Evolutionary conservation across 1,284 basidiomycete genomes (phyloP).

Genomic region (Pseudozyma hubeiensis): DNA sequence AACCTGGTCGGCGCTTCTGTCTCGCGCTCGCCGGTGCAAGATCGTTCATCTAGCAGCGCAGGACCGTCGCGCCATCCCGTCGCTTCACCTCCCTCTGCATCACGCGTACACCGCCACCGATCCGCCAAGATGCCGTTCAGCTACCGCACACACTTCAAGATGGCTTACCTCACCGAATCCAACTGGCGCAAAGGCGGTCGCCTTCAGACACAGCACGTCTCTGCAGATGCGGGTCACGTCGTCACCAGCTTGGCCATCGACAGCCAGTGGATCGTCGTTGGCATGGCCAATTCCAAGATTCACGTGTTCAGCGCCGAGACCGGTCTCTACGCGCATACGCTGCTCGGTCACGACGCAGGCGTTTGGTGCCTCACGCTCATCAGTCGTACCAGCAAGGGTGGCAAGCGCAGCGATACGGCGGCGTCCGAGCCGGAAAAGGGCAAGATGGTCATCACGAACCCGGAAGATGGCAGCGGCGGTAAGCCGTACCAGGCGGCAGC

Average conservation of each 20-base stretch:
- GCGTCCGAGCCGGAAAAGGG: slow-evolving; percentile 30
- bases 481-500: slow-evolving; percentile 48
- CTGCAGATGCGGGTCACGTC: slow-evolving; percentile 76
- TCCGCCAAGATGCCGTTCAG: slow-evolving; percentile 70
- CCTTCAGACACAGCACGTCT: slow-evolving; percentile 79
- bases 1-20: slow-evolving; percentile 9
- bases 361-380: slow-evolving; percentile 91
- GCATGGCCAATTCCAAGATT: slow-evolving; percentile 87
- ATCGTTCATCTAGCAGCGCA: slow-evolving; percentile 14
- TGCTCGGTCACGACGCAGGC: slow-evolving; percentile 86
- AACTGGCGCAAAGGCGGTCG: slow-evolving; percentile 88
- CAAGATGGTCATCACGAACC: slow-evolving; percentile 51
- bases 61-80: slow-evolving; percentile 17
- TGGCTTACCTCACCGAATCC: slow-evolving; percentile 79
- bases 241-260: slow-evolving; percentile 90
- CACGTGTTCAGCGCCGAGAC: slow-evolving; percentile 86
- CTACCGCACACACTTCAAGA: slow-evolving; percentile 80
- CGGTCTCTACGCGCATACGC: slow-evolving; percentile 80
- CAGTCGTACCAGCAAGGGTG: slow-evolving; percentile 35
- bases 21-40: slow-evolving; percentile 7
- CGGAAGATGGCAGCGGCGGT: slow-evolving; percentile 50
- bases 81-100: slow-evolving; percentile 14
- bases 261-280: slow-evolving; percentile 85
- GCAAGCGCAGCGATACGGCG: slow-evolving; percentile 9
- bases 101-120: slow-evolving; percentile 27